Conservation (phyloP, 257 asterid genomes). For the Cinchona pubescens region DNA sequence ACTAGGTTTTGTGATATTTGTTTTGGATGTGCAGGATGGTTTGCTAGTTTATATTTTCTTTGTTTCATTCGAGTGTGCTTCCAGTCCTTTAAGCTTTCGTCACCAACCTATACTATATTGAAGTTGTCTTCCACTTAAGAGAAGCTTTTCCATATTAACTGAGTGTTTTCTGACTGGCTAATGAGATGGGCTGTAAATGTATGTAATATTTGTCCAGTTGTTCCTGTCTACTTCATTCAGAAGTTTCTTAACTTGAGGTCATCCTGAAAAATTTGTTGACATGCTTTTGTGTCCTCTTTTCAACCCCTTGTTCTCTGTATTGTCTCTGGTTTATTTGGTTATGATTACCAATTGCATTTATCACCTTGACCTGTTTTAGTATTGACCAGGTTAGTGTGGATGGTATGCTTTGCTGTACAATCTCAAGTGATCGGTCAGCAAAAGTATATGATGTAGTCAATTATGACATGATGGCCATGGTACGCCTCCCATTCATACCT, state of each 20-base stretch:
- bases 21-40: not conserved
- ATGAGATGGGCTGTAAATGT: not conserved
- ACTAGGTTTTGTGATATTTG: not conserved
- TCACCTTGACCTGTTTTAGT: slow-evolving; percentile 29
- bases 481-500: slow-evolving; percentile 86
- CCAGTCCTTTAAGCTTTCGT: not conserved
- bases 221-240: not conserved
- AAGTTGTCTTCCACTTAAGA: not conserved
- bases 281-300: not conserved
- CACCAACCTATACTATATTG: not conserved
- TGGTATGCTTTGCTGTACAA: slow-evolving; percentile 94
- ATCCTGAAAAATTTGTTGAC: not conserved
- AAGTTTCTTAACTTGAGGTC: not conserved
- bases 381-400: slow-evolving; percentile 87
- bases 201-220: not conserved
- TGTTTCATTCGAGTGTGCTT: not conserved
- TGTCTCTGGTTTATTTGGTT: slow-evolving; percentile 1
- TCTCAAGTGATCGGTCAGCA: slow-evolving; percentile 83
- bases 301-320: not conserved
- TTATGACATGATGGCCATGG: slow-evolving; percentile 99
- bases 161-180: not conserved
- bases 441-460: slow-evolving; percentile 93
- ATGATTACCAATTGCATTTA: slow-evolving; percentile 13
- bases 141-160: not conserved
- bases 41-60: not conserved